Evolutionary conservation across 2,329 filamentous ascomycete genomes (phyloP), one percentile per base, ranked within the genome.

Genomic region (Venturia nashicola): DNA sequence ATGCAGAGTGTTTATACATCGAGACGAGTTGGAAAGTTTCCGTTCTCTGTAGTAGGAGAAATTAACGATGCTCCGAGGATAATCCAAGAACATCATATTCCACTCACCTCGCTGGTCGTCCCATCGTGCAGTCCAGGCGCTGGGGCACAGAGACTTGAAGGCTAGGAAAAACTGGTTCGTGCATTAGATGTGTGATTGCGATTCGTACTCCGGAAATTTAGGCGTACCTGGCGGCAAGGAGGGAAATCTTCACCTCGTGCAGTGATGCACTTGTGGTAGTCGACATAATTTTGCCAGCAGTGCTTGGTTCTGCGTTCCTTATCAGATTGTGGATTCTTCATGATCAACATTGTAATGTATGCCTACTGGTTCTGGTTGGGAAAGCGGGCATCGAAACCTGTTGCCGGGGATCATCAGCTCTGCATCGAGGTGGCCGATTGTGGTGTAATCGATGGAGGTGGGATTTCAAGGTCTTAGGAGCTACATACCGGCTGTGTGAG

Each of bases 211-310:
- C 5, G 23, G 14, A 23, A 9, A 23, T 14, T 32, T 77, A 69
- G 46, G 46, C 46, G 12, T 87, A 96, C 92, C 88, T 97, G 92
- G 75, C 87, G 88, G 89, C 93, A 97, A 69, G 93, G 93, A 72
- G 90, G 88, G 79, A 97, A 97, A 76, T 97, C 92, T 83, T 97
- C 93, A 79, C 93, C 93, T 86, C 97, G 97, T 80, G 92, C 93
- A 76, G 88, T 83, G 79, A 97, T 91, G 84, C 94, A 99, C 86
- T 99, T 99, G 87, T 99, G 90, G 85, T 99, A 97, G 80, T 99
- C 94, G 82, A 99, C 94, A 82, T 99, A 99, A 86, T 99, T 99
- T 80, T 99, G 95, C 94, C 94, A 99, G 90, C 94, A 99, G 86
- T 99, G 92, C 89, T 97, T 97, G 81, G 92, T 87, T 78, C 79